Conservation (phyloP, 2,329 filamentous ascomycete species). For the Dothistroma pini region DNA sequence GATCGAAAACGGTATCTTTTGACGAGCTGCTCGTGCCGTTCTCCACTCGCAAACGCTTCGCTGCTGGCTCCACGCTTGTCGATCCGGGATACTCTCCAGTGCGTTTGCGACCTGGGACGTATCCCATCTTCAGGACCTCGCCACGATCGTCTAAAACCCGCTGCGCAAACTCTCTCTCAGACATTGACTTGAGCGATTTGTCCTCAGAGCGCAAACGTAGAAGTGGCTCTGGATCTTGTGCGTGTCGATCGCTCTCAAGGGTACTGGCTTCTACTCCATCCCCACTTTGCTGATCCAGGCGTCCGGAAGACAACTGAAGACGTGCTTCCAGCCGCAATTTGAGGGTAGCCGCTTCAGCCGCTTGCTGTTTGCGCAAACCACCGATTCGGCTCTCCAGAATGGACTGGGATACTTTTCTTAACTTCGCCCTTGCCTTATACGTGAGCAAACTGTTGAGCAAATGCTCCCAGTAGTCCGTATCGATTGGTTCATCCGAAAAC, state of each 20-base stretch:
- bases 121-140: slow-evolving; percentile 62
- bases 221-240: slow-evolving; percentile 62
- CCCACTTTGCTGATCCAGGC: not conserved
- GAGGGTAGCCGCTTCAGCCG: slow-evolving; percentile 60
- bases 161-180: slow-evolving; percentile 57
- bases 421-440: slow-evolving; percentile 86
- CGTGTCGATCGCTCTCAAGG: slow-evolving; percentile 17
- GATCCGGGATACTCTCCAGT: slow-evolving; percentile 6
- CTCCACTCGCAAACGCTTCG: slow-evolving; percentile 30
- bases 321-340: slow-evolving; percentile 49
- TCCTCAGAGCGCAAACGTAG: slow-evolving; percentile 63
- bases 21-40: slow-evolving; percentile 14
- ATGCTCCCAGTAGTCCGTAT: slow-evolving; percentile 97
- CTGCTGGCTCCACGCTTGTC: slow-evolving; percentile 11
- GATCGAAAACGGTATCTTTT: slow-evolving; percentile 50
- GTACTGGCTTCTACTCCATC: not conserved
- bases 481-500: slow-evolving; percentile 82
- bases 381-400: slow-evolving; percentile 68
- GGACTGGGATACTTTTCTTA: slow-evolving; percentile 72
- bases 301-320: slow-evolving; percentile 25
- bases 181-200: slow-evolving; percentile 55
- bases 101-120: slow-evolving; percentile 53
- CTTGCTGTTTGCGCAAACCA: slow-evolving; percentile 63
- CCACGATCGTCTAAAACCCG: slow-evolving; percentile 57
- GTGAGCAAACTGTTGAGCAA: slow-evolving; percentile 77